A percentile compares a stretch with the other conserved stretches of the same genome.
Evolutionary conservation across 306 rosid species (phyloP).

Genomic region (Morella rubra): DNA sequence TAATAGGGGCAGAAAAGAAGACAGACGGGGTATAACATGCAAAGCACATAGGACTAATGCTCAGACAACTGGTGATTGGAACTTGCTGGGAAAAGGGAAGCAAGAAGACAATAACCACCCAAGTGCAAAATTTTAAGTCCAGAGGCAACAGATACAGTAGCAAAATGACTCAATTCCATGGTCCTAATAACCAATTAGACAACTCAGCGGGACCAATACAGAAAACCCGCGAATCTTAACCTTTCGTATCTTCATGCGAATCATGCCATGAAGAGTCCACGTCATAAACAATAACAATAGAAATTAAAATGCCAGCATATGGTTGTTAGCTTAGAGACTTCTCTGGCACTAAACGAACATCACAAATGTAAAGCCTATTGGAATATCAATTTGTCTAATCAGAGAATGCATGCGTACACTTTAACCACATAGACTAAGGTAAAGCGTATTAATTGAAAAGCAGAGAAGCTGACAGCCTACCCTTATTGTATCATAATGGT

Average conservation of each 20-base stretch:
- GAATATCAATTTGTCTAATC: background rate
- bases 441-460: background rate
- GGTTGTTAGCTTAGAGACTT: background rate
- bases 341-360: background rate
- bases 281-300: background rate
- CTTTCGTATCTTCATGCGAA: background rate
- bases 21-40: background rate
- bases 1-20: background rate
- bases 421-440: background rate
- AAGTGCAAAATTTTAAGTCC: background rate
- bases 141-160: background rate
- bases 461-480: constrained; percentile 21
- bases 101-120: background rate
- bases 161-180: background rate
- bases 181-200: background rate
- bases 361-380: background rate
- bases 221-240: background rate
- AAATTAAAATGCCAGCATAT: background rate
- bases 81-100: background rate
- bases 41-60: background rate
- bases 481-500: constrained; percentile 61
- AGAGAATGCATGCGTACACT: background rate
- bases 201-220: background rate
- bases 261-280: background rate
- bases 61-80: background rate